Base-by-base conservation (phyloP, 331 rosid genomes). In the Acacia pycnantha region DNA sequence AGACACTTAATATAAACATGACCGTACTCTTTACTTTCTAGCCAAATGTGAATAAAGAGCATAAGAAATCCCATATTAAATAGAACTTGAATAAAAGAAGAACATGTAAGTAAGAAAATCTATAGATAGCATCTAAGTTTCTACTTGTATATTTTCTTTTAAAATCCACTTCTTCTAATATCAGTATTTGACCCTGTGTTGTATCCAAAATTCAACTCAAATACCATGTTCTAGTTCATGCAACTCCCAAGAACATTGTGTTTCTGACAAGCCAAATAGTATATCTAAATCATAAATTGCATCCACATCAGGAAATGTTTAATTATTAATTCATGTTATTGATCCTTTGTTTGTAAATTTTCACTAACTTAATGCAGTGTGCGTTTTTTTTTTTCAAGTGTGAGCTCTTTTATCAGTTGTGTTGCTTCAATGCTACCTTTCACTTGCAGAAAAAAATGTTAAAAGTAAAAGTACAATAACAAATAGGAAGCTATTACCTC, bases 1-100 rank as follows among this genome's bases (percentile, higher is more conserved):
- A 73, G 71, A 54, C 58, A 43, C 43, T 58, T 50, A 7, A 15
- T 64, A 24, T 80, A 62, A 74, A 79, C 65, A 46, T 53, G 67
- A 69, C 67, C 19, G 77, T 56, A 11, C 67, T 46, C 31, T 47
- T 78, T 83, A 71, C 77, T 35, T 81, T 78, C 65, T 64, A 29
- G 6, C 37, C 37, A 61, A 61, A 13, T 61, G 68, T 11, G 9
- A 26, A 61, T 11, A 26, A 5, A 61, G 8, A 26, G 18, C 8
- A 11, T 8, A 24, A 11, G 31, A 58, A 22, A 11, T 24, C 31
- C 65, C 31, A 22, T 61, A 61, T 61, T 26, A 4, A 24, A n/a
- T 10, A 11, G 16, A 59, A 22, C 33, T 59, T 22, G 31, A 24
- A 59, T 22, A 22, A 59, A 61, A 12, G 68, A 61, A 19, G 9